phyloP scores from a whole-genome alignment of 2,329 filamentous ascomycete species.

The Colletotrichum truncatum region DNA sequence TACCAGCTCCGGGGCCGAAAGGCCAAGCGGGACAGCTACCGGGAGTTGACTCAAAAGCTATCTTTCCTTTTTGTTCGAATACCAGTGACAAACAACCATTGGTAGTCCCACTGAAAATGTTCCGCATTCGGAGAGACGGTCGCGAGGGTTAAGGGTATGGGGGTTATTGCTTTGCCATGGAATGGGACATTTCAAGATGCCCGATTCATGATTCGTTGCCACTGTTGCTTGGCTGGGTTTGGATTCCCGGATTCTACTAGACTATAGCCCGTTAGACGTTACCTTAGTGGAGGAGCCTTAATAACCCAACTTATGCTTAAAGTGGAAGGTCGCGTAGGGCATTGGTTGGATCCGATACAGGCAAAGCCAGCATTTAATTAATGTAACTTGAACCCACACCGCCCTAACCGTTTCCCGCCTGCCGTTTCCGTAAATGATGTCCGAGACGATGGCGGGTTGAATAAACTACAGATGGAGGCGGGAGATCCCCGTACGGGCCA shows the following conservation, averaged over 20 bases:
- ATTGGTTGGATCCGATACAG: constrained; percentile 1
- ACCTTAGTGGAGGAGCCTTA: constrained; percentile 8
- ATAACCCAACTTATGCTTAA: constrained; percentile 22
- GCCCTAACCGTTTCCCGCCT: constrained; percentile 15
- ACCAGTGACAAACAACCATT: too few species aligned
- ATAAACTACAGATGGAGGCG: constrained; percentile 20
- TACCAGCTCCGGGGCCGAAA: not conserved
- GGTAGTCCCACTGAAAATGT: too few species aligned
- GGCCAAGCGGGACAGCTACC: not conserved
- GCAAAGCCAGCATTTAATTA: not conserved
- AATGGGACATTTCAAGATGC: not conserved
- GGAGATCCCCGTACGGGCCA: constrained; percentile 20
- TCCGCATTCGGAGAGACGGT: not conserved
- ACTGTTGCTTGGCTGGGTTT: not conserved
- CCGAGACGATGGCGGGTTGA: constrained; percentile 8
- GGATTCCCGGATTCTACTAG: not conserved
- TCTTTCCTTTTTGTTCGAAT: too few species aligned
- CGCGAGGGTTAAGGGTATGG: not conserved
- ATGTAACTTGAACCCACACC: constrained; percentile 15
- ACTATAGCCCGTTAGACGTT: not conserved
- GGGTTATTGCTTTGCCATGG: not conserved
- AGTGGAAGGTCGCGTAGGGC: constrained; percentile 23
- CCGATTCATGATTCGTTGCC: not conserved
- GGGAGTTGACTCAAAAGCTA: not conserved
- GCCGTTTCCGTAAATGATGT: constrained; percentile 13